phyloP scores from a whole-genome alignment of 73 alveolate genomes.

The Tetrahymena borealis region DNA sequence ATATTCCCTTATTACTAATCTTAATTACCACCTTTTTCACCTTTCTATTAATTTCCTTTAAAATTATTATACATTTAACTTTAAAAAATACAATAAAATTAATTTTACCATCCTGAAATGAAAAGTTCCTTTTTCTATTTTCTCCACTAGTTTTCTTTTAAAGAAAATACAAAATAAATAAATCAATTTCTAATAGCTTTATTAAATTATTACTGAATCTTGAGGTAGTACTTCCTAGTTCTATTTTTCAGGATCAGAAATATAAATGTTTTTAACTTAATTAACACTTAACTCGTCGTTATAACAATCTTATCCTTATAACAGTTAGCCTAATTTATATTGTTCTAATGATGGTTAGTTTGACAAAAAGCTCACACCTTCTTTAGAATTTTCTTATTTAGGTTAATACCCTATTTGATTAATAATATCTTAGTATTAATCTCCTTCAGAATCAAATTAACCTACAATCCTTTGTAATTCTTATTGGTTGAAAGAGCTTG shows the following conservation, averaged over 20 bases:
- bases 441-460: neutral
- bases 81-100: neutral
- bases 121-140: neutral
- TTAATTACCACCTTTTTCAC: neutral
- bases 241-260: no score
- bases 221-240: no score
- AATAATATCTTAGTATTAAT: neutral
- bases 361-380: neutral
- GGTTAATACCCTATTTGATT: neutral
- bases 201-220: no score
- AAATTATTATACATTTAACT: neutral
- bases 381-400: neutral
- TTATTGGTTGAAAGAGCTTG: neutral
- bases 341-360: neutral
- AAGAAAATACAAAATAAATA: neutral
- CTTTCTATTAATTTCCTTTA: neutral
- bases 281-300: no score
- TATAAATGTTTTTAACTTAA: no score
- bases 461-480: neutral
- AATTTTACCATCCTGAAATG: neutral
- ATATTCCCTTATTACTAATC: neutral
- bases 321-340: no score
- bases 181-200: no score
- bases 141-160: neutral
- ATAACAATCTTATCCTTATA: no score